These are phyloP conservation scores for Cadophora luteo-olivacea DNA, from an alignment of 2,329 filamentous ascomycete genomes.

Conservation along the genomic window DNA sequence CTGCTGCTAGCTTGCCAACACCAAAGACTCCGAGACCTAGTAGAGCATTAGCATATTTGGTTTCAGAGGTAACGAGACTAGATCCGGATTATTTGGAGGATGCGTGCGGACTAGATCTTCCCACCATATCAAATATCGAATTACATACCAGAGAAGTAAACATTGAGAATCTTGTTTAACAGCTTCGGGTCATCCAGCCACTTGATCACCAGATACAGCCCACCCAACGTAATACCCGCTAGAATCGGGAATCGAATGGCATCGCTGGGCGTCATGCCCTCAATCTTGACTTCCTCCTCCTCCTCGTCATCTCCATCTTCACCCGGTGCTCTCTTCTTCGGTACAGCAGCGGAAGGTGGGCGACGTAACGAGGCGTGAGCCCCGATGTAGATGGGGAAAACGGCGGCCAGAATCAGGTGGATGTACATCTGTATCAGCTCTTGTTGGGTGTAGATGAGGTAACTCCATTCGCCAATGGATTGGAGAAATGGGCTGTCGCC, in stretches of 20 bases:
- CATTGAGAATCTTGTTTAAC: conserved; percentile 81
- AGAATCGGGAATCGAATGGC: conserved; percentile 85
- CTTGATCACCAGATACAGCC: conserved; percentile 87
- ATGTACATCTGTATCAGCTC: conserved; percentile 40
- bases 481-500: conserved; percentile 38
- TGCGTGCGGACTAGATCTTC: background rate
- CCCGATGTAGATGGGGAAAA: conserved; percentile 84
- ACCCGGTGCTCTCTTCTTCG: conserved; percentile 56
- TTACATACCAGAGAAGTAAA: conserved; percentile 71
- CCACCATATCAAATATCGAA: background rate
- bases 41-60: background rate
- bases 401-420: conserved; percentile 70
- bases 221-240: conserved; percentile 73
- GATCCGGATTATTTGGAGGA: background rate
- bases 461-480: conserved; percentile 36
- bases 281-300: conserved; percentile 60
- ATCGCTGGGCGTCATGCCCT: conserved; percentile 76
- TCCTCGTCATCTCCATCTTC: conserved; percentile 57
- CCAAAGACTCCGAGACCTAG: conserved; percentile 75
- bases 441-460: conserved; percentile 34
- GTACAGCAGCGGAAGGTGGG: conserved; percentile 75
- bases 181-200: conserved; percentile 83
- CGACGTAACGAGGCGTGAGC: conserved; percentile 85
- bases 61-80: conserved; percentile 4
- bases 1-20: conserved; percentile 75